These are phyloP conservation scores for Ophiostoma perfectum DNA, from an alignment of 2,329 filamentous ascomycete species.

Conservation along the genomic window DNA sequence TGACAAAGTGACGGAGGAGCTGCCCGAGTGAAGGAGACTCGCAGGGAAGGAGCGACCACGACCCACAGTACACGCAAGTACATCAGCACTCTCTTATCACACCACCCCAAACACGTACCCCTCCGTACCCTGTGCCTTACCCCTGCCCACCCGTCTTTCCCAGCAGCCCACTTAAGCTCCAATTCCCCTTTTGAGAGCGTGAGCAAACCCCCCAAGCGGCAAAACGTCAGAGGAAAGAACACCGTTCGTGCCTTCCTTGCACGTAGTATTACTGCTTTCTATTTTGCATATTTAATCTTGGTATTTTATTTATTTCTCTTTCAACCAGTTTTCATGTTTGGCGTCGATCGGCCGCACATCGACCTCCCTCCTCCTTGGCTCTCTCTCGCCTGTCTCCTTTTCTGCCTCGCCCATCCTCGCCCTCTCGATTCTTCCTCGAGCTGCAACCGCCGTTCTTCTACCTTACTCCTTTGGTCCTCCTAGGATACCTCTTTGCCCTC, in stretches of 20 bases:
- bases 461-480: background rate
- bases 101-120: background rate
- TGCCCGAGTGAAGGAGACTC: conserved; percentile 15
- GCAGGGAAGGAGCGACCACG: conserved; percentile 1
- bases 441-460: background rate
- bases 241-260: conserved; percentile 8
- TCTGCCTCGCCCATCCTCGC: background rate
- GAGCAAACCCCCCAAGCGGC: conserved; percentile 9
- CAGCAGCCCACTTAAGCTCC: conserved; percentile 20
- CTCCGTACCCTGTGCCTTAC: conserved; percentile 10
- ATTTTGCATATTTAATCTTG: conserved; percentile 15
- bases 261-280: conserved; percentile 6
- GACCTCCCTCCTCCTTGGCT: conserved; percentile 3
- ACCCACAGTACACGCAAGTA: conserved; percentile 10
- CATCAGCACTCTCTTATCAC: background rate
- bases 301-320: conserved; percentile 12
- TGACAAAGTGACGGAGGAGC: conserved; percentile 15
- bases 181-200: conserved; percentile 11
- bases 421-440: background rate
- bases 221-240: background rate
- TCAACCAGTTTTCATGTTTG: conserved; percentile 16
- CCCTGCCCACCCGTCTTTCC: conserved; percentile 15
- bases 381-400: background rate
- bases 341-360: conserved; percentile 15
- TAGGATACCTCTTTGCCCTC: background rate